These are phyloP conservation scores for Saccharomyces mikatae DNA, from an alignment of 805 yeast species.

Conservation along the genomic window DNA sequence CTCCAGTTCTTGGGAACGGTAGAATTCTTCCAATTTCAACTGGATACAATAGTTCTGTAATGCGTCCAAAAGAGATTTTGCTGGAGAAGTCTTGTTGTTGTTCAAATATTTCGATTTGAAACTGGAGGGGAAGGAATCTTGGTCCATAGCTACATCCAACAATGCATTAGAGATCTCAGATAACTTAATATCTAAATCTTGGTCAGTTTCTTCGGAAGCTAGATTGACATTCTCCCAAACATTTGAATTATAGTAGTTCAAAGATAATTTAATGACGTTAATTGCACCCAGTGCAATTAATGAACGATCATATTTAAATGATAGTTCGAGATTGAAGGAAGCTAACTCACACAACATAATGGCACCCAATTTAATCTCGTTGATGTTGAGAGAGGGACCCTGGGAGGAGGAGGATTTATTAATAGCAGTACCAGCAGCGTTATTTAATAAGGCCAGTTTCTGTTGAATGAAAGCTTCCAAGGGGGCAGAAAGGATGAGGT, in stretches of 20 bases:
- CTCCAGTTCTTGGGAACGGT: conserved; percentile 21
- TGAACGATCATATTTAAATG: conserved; percentile 41
- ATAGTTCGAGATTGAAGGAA: conserved; percentile 52
- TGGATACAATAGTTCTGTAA: conserved; percentile 15
- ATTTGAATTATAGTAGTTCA: conserved; percentile 28
- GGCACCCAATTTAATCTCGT: conserved; percentile 48
- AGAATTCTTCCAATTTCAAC: conserved; percentile 17
- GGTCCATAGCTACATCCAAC: conserved; percentile 14
- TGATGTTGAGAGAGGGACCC: conserved; percentile 24
- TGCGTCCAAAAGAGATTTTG: conserved; percentile 6
- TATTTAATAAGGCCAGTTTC: conserved; percentile 1
- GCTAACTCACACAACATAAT: conserved; percentile 58
- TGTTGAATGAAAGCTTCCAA: conserved; percentile 5
- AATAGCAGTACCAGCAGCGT: conserved; percentile 10
- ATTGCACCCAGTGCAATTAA: conserved; percentile 46
- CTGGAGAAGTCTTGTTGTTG: conserved; percentile 1
- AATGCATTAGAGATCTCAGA: conserved; percentile 17
- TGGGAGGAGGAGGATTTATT: conserved; percentile 14
- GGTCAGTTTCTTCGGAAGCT: conserved; percentile 1
- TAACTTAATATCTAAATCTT: conserved; percentile 15
- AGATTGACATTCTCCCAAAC: conserved; percentile 15
- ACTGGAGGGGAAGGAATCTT: conserved; percentile 24
- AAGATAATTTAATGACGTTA: conserved; percentile 37
- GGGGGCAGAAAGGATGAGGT: conserved; percentile 8
- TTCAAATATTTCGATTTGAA: conserved; percentile 26